These are phyloP conservation scores for Saccharomyces cerevisiae DNA, from an alignment of 805 yeast species.

Conservation along the genomic window DNA sequence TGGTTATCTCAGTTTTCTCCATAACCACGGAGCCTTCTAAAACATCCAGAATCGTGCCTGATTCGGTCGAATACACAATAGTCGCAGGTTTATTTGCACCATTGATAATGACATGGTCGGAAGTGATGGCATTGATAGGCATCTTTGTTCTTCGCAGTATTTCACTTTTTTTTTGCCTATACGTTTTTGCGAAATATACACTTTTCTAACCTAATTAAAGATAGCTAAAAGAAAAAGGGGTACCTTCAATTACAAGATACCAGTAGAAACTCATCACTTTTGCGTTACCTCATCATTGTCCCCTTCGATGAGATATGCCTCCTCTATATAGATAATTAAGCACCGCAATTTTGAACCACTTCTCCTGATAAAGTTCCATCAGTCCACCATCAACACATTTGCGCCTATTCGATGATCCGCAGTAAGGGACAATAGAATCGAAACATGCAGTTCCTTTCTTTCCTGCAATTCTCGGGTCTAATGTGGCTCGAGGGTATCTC, in stretches of 20 bases:
- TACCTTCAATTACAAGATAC: not conserved
- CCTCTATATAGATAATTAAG: not conserved
- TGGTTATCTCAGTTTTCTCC: conserved; percentile 34
- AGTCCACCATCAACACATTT: not conserved
- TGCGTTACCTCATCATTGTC: not conserved
- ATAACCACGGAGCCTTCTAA: conserved; percentile 27
- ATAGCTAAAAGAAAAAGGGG: not conserved
- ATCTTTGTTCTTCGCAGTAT: conserved; percentile 2
- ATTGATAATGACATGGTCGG: conserved; percentile 47
- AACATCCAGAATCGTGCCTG: conserved; percentile 56
- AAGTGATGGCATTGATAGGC: conserved; percentile 44
- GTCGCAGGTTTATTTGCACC: conserved; percentile 50
- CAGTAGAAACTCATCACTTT: not conserved
- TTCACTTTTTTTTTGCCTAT: not conserved
- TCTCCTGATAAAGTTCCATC: not conserved
- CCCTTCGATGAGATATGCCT: not conserved
- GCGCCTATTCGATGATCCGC: not conserved
- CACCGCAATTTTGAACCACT: not conserved
- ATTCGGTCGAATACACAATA: conserved; percentile 46
- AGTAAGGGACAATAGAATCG: not conserved
- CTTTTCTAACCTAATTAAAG: not conserved
- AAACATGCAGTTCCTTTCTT: not conserved
- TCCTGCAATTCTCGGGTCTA: not conserved
- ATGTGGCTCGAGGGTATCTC: not conserved
- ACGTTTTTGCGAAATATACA: not conserved